Conservation (phyloP, 805 yeast species). For the Zygoascus tannicola region DNA sequence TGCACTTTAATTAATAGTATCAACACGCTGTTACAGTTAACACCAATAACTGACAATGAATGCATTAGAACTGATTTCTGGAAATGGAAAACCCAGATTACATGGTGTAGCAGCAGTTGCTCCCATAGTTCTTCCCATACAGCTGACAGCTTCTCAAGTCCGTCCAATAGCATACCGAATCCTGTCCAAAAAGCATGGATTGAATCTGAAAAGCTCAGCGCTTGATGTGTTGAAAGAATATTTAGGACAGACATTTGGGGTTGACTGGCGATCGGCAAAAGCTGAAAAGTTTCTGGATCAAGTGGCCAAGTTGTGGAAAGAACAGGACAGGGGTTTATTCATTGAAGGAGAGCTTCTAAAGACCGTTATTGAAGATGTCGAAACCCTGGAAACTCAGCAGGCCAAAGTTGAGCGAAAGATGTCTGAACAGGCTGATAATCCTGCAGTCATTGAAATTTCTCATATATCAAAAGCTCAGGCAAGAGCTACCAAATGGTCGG, state of each 20-base stretch:
- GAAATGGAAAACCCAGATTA: no score
- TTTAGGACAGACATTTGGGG: slow-evolving; percentile 70
- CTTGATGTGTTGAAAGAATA: slow-evolving; percentile 61
- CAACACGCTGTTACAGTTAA: no score
- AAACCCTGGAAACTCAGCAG: background rate
- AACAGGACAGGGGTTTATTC: slow-evolving; percentile 78
- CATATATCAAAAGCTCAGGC: background rate
- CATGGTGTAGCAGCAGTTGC: background rate
- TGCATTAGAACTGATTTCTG: no score
- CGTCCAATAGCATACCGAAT: slow-evolving; percentile 89
- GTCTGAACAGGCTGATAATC: background rate
- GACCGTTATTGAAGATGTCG: slow-evolving; percentile 41
- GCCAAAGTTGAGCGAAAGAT: background rate
- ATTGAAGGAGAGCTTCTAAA: slow-evolving; percentile 65
- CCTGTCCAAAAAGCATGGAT: slow-evolving; percentile 83
- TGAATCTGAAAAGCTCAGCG: slow-evolving; percentile 82
- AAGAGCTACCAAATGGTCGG: slow-evolving; percentile 50
- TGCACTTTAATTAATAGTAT: no score
- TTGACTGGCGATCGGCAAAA: slow-evolving; percentile 69
- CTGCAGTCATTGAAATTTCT: background rate
- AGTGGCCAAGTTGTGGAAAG: slow-evolving; percentile 77
- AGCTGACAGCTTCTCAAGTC: slow-evolving; percentile 68
- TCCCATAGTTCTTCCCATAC: slow-evolving; percentile 56
- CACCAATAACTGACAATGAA: no score
- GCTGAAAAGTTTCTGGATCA: slow-evolving; percentile 63